phyloP scores from a whole-genome alignment of 1,284 basidiomycete species.

The Pseudozyma flocculosa region DNA sequence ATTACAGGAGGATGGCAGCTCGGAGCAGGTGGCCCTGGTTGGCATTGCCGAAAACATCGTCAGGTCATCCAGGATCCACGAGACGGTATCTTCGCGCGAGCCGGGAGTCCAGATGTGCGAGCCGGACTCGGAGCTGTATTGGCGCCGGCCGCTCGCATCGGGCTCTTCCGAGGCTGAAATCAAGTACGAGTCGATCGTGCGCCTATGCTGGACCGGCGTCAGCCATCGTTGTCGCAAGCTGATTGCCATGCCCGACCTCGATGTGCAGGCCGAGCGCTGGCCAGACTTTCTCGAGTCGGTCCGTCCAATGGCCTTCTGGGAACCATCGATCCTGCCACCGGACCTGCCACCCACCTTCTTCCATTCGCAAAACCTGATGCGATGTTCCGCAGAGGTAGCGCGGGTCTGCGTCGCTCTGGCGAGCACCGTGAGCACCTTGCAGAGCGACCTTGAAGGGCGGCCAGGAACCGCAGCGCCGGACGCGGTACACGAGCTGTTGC shows the following conservation, averaged over 20 bases:
- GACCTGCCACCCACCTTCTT: constrained; percentile 30
- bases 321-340: constrained; percentile 24
- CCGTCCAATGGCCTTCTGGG: constrained; percentile 38
- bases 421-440: constrained; percentile 13
- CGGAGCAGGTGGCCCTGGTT: constrained; percentile 20
- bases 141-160: constrained; percentile 23
- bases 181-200: constrained; percentile 39
- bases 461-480: constrained; percentile 11
- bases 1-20: constrained; percentile 29
- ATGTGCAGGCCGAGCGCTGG: constrained; percentile 16
- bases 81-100: constrained; percentile 18
- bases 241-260: constrained; percentile 26
- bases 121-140: constrained; percentile 29
- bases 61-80: constrained; percentile 15
- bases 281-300: constrained; percentile 24
- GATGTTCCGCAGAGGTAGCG: constrained; percentile 20
- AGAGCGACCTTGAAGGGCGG: constrained; percentile 4
- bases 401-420: constrained; percentile 15
- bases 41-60: constrained; percentile 28
- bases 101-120: constrained; percentile 23
- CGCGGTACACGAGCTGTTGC: constrained; percentile 9
- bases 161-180: constrained; percentile 29
- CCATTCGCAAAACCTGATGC: constrained; percentile 37
- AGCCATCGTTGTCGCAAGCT: constrained; percentile 32
- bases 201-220: constrained; percentile 30